A percentile compares a stretch with the other conserved stretches of the same genome.
These are phyloP conservation scores for Triticum aestivum DNA, from an alignment of 176 grass and related monocot species.

Conservation along the genomic window IWGSC_CS_RefSeq_v2.1 NC_057802.1:422446202-422446701, in stretches of 20 bases:
- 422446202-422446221: not conserved
- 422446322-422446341: not conserved
- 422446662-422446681: no score
- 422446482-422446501: not conserved
- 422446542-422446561: not conserved
- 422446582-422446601: no score
- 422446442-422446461: not conserved
- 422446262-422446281: not conserved
- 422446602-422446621: no score
- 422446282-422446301: not conserved
- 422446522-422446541: not conserved
- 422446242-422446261: constrained; percentile 5
- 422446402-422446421: not conserved
- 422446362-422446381: not conserved
- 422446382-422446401: not conserved
- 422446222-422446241: not conserved
- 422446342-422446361: not conserved
- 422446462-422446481: not conserved
- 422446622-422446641: no score
- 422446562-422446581: not conserved
- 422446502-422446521: not conserved
- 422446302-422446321: not conserved
- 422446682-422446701: no score
- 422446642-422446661: no score
- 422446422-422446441: not conserved